Percentiles rank a stretch among this genome's conserved stretches.
These are phyloP conservation scores for Magnaporthiopsis poae DNA, from an alignment of 2,329 filamentous ascomycete species.

Conservation along the genomic window DNA sequence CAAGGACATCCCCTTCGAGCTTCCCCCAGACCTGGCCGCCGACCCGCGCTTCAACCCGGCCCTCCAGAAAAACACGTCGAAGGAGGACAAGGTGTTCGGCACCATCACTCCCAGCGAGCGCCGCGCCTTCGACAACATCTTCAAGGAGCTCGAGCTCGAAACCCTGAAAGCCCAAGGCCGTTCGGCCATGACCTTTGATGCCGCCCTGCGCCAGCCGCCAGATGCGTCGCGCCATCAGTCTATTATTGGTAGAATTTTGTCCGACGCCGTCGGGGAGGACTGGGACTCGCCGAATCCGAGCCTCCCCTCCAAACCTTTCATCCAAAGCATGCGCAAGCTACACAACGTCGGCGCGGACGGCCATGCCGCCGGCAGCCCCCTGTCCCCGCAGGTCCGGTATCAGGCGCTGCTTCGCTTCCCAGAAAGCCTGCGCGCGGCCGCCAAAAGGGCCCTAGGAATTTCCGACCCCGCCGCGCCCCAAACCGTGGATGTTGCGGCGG, in stretches of 20 bases:
- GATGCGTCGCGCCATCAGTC: constrained; percentile 6
- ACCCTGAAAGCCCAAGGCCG: constrained; percentile 8
- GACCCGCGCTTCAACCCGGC: constrained; percentile 16
- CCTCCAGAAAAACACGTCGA: constrained; percentile 12
- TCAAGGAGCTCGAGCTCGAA: constrained; percentile 41
- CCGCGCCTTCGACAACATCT: constrained; percentile 42
- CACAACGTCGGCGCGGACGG: constrained; percentile 3
- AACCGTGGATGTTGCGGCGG: not conserved
- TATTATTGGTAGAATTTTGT: constrained; percentile 16
- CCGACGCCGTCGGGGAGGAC: constrained; percentile 13
- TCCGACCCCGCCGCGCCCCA: not conserved
- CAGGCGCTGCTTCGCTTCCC: constrained; percentile 31
- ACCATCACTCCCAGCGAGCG: constrained; percentile 50
- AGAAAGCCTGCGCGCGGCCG: constrained; percentile 28
- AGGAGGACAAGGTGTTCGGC: constrained; percentile 19
- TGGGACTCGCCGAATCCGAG: too few species aligned
- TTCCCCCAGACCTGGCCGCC: constrained; percentile 25
- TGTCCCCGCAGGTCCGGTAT: constrained; percentile 20
- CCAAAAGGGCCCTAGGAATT: constrained; percentile 26
- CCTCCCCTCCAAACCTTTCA: not conserved
- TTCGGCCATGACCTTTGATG: not conserved
- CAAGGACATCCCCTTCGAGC: constrained; percentile 44
- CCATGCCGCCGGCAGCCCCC: not conserved
- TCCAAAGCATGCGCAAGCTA: constrained; percentile 6
- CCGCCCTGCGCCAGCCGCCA: not conserved